Evolutionary conservation across 768 basidiomycete genomes (phyloP).

Genomic region (Tylopilus sp.): DNA sequence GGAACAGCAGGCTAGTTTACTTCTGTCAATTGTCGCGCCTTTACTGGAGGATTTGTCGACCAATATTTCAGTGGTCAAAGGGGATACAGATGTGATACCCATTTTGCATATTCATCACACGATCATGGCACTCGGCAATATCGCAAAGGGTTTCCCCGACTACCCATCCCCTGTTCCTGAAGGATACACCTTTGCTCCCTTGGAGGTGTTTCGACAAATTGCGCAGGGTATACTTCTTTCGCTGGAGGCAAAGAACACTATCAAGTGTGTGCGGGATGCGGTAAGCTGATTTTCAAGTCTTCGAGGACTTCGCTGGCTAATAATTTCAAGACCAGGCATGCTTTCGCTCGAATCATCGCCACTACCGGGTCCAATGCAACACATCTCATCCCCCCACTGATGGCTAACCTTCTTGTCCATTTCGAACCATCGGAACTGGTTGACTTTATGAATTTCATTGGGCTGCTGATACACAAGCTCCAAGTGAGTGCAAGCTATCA

Average conservation of each 20-base stretch:
- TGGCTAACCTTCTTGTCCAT: conserved; percentile 85
- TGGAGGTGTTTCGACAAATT: conserved; percentile 79
- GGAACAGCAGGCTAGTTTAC: conserved; percentile 62
- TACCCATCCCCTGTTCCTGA: conserved; percentile 67
- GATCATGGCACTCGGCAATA: conserved; percentile 91
- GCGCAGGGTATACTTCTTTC: conserved; percentile 86
- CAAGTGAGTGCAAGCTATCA: conserved; percentile 49
- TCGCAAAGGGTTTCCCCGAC: conserved; percentile 96
- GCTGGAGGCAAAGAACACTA: conserved; percentile 82
- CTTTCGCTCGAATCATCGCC: conserved; percentile 89
- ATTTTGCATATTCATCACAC: conserved; percentile 88
- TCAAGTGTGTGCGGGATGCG: conserved; percentile 87
- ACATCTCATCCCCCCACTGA: conserved; percentile 82
- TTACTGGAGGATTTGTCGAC: conserved; percentile 71
- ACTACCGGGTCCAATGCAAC: conserved; percentile 86
- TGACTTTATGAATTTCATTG: conserved; percentile 96
- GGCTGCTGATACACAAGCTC: conserved; percentile 84
- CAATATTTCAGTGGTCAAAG: conserved; percentile 51
- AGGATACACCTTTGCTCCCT: conserved; percentile 64
- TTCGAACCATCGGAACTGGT: conserved; percentile 90
- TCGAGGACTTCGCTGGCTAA: conserved; percentile 5
- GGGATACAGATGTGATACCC: conserved; percentile 64
- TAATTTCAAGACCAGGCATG: conserved; percentile 71
- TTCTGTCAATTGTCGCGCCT: conserved; percentile 79
- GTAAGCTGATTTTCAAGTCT: conserved; percentile 44